These are phyloP conservation scores for Hsuehochloa calcarea DNA, from an alignment of 176 grass and related monocot genomes.

Conservation along the genomic window DNA sequence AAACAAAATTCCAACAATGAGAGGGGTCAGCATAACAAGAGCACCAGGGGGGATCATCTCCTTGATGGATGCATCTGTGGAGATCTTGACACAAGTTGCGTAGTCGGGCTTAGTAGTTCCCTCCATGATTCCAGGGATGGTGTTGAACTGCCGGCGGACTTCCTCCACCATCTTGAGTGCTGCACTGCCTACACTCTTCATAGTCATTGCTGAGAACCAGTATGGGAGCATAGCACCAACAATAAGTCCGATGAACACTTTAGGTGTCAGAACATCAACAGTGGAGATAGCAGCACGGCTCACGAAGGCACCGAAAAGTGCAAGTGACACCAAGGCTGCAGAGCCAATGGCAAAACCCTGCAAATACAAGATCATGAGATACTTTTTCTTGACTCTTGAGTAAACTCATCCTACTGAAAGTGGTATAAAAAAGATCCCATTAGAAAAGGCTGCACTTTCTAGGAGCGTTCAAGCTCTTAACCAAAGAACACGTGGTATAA, in stretches of 20 bases:
- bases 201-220: slow-evolving; percentile 93
- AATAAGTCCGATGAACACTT: slow-evolving; percentile 79
- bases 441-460: not conserved
- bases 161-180: slow-evolving; percentile 90
- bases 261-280: slow-evolving; percentile 80
- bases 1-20: slow-evolving; percentile 76
- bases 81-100: slow-evolving; percentile 81
- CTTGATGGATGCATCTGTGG: slow-evolving; percentile 81
- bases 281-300: slow-evolving; percentile 70
- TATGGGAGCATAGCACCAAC: slow-evolving; percentile 87
- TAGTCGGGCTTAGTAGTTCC: slow-evolving; percentile 73
- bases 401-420: not conserved
- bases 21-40: slow-evolving; percentile 83
- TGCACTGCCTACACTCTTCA: slow-evolving; percentile 83
- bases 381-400: not conserved
- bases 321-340: slow-evolving; percentile 79
- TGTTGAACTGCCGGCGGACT: slow-evolving; percentile 84
- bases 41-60: slow-evolving; percentile 90
- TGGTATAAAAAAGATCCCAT: not conserved
- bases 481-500: not conserved
- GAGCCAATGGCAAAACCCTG: slow-evolving; percentile 91
- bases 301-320: slow-evolving; percentile 84
- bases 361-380: slow-evolving; percentile 12
- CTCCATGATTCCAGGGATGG: slow-evolving; percentile 76
- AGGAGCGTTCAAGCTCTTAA: not conserved